Base-by-base conservation (phyloP, 768 basidiomycete species). In the Boletus reticuloceps region DNA sequence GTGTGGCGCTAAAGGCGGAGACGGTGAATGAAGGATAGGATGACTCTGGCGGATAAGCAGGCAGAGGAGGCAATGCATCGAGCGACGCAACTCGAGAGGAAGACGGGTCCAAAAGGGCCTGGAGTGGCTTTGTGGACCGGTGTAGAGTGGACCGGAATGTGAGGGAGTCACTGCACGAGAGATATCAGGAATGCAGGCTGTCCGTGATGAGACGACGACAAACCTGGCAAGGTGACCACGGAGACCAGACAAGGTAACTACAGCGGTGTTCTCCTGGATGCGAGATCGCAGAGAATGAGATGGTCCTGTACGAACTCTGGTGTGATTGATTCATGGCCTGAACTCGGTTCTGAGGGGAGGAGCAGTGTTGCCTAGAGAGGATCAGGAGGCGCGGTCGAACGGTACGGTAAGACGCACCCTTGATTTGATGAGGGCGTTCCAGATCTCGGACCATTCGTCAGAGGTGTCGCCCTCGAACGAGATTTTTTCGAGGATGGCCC, bases 301-400 rank as follows among this genome's bases (percentile, higher is more conserved):
- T 99, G 96, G 64, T 97, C 94, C 65, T 82, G 84, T 31, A 97
- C 74, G 53, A 94, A 85, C 4, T 92, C 88, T 0, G 84, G 72
- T 0, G 88, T 88, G 49, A 93, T 77, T 47, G 75, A 75, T 17
- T 83, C 80, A 19, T 80, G 75, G 14, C 77, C 68, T 4, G 80
- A 74, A 7, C 74, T 66, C 43, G 79, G 76, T 47, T 90, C 88
- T 3, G 83, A 68, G 1, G 95, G 95, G 1, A 98, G 77, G 16
- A 98, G 74, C 12, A 99, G 66, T 0, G 89, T 86, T 4, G 89
- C 88, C 93, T 96, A 64, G 3, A 56, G 27, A 34, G 17, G 34
- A 34, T 55, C 44, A 67, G 50, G 25, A 4, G 29, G 42, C 7
- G 29, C 10, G 1, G 13, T 17, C 6, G 22, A 25, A 37, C 19